Evolutionary conservation across 2,329 filamentous ascomycete species (phyloP).

Genomic region (Didymella pomorum): DNA sequence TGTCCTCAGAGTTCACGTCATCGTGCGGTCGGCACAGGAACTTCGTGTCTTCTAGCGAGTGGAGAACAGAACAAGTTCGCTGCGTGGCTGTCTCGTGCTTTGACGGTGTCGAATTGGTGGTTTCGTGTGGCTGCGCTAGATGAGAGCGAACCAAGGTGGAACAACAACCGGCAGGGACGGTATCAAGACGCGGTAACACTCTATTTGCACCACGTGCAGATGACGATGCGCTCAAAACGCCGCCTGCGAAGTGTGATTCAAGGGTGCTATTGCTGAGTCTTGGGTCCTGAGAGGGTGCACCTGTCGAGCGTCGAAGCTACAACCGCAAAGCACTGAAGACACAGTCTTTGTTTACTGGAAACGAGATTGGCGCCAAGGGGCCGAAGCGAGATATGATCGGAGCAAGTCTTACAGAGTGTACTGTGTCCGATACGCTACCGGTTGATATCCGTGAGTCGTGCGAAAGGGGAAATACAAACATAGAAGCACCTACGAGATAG

Average conservation of each 20-base stretch:
- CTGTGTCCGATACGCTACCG: constrained; percentile 3
- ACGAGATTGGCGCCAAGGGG: background rate
- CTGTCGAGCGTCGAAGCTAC: background rate
- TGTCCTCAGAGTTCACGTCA: constrained; percentile 6
- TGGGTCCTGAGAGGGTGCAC: background rate
- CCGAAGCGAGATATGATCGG: background rate
- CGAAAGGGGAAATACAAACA: constrained; percentile 4
- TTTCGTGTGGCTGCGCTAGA: constrained; percentile 20
- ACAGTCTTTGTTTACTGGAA: background rate
- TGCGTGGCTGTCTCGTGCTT: constrained; percentile 14
- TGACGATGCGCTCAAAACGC: background rate
- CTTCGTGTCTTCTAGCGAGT: constrained; percentile 16
- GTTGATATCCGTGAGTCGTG: constrained; percentile 2
- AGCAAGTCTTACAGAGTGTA: constrained; percentile 1
- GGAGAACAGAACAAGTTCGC: constrained; percentile 4
- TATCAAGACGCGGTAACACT: constrained; percentile 3
- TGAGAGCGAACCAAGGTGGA: constrained; percentile 2
- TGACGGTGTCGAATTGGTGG: constrained; percentile 13
- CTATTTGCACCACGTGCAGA: background rate
- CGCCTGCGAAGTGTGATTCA: background rate
- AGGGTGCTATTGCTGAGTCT: background rate
- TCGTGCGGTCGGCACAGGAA: constrained; percentile 5
- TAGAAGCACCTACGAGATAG: constrained; percentile 5
- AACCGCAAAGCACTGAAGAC: background rate
- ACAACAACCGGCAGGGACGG: background rate